Conservation (phyloP, 331 rosid species). For the Ulmus americana region DNA sequence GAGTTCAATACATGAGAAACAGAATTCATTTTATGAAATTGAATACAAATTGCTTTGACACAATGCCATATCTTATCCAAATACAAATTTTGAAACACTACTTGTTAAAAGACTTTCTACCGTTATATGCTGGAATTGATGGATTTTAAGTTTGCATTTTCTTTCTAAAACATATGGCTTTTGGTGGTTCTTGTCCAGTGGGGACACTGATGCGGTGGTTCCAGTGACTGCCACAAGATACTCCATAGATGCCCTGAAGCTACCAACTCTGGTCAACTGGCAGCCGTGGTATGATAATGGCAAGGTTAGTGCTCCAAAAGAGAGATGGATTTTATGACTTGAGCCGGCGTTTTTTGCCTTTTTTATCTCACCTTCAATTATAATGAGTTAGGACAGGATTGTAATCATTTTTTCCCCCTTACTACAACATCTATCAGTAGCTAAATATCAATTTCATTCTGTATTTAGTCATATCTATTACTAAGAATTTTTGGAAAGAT, state of each 20-base stretch:
- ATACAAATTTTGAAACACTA: too few relatives aligned
- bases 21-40: too few relatives aligned
- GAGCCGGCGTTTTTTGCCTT: neutral
- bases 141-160: neutral
- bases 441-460: neutral
- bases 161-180: conserved; percentile 3
- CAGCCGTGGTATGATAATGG: conserved; percentile 74
- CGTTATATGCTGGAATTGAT: neutral
- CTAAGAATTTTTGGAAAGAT: neutral
- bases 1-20: too few relatives aligned
- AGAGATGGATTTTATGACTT: neutral
- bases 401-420: neutral
- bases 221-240: conserved; percentile 84
- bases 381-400: neutral
- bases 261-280: conserved; percentile 75
- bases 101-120: neutral
- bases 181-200: conserved; percentile 43
- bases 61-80: too few relatives aligned
- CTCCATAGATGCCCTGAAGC: conserved; percentile 80
- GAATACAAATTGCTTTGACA: too few relatives aligned
- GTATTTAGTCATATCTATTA: neutral
- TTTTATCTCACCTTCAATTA: neutral
- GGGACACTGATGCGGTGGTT: conserved; percentile 89
- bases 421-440: neutral
- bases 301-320: conserved; percentile 54